Evolutionary conservation across 257 asterid genomes (phyloP), one percentile per base, ranked within the genome.

Genomic region (Primulina eburnea): DNA sequence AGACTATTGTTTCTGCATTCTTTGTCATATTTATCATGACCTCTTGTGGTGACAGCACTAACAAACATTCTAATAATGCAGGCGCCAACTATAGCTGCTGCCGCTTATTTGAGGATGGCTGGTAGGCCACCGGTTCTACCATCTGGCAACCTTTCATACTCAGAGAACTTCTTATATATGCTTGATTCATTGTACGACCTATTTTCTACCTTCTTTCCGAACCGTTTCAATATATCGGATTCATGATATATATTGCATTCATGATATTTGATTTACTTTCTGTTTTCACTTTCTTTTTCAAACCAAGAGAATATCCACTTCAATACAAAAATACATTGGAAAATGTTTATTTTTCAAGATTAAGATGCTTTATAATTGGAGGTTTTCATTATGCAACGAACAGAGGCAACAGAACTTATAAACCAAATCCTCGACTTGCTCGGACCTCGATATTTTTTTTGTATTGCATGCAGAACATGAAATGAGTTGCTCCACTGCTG

Each of bases 81-180:
- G 99, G 99, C 88, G 11, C 98, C 99, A 29, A 94, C 99, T 58
- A 94, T 91, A 75, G 99, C 99, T 67, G 96, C 99, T 26, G 99
- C 99, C 40, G 98, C 99, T 79, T 91, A 91, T 81, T 82, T 94
- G 87, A 94, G 99, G 78, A 80, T 91, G 90, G 96, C 99, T 21
- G 99, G 99, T 78, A 84, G 99, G 80, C 97, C 99, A 35, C 87
- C 97, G 68, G 98, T 91, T 79, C 98, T 89, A 68, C 99, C 99
- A 26, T 94, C 96, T 50, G 89, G 77, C 86, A 91, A 75, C 65
- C 93, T 94, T 29, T 94, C 99, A 50, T 94, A 94, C 81, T 82
- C 97, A 8, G 99, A 94, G 86, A 94, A 94, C 84, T 94, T 94
- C 87, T 82, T 94, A 73, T 94, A 94, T 77, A 94, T 94, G 99